Base-by-base conservation (phyloP, 2,329 filamentous ascomycete genomes). In the Hypoxylon rubiginosum region DNA sequence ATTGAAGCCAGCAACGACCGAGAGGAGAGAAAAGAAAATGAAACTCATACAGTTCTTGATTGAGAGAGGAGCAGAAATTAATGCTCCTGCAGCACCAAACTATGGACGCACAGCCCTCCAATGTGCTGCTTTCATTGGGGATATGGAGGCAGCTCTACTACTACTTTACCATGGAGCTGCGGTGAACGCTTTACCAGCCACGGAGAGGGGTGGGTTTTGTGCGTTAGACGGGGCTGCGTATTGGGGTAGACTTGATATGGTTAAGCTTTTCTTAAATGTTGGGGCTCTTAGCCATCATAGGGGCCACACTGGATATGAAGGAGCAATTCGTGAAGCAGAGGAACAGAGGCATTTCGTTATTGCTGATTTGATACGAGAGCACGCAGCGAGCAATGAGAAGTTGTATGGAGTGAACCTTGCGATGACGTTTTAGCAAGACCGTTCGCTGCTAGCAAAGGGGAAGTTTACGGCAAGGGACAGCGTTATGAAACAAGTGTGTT, bases 101-200 rank as follows among this genome's bases (percentile, higher is more conserved):
- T 1, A 13, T 19, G 57, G 56, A 21, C 17, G 6, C 21, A 67
- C 66, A 9, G 66, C 68, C 32, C 46, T 72, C n/a, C 53, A 67
- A 50, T 11, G 28, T 30, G 64, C 66, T 1, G 70, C 62, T n/a
- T 1, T 0, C 1, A 0, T 0, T 0, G 70, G 68, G 0, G 24
- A 71, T 13, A 52, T 72, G 9, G 68, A 69, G 43, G 21, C 53
- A 6, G 59, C 45, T 21, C 41, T 69, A 4, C 46, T 72, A 10
- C 45, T 72, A 24, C 43, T 70, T 34, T 39, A 67, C 4, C n/a
- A 69, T 24, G 45, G 53, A 17, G 70, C 70, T 6, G 24, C 70
- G 43, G 58, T 55, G 7, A 72, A 72, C 28, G 43, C 43, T 0
- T 53, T 28, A 5, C 24, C 43, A 8, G 2, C 21, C n/a, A 1